These are phyloP conservation scores for Aphanomyces invadans DNA, from an alignment of 352 stramenopile genomes.

Conservation along the genomic window DNA sequence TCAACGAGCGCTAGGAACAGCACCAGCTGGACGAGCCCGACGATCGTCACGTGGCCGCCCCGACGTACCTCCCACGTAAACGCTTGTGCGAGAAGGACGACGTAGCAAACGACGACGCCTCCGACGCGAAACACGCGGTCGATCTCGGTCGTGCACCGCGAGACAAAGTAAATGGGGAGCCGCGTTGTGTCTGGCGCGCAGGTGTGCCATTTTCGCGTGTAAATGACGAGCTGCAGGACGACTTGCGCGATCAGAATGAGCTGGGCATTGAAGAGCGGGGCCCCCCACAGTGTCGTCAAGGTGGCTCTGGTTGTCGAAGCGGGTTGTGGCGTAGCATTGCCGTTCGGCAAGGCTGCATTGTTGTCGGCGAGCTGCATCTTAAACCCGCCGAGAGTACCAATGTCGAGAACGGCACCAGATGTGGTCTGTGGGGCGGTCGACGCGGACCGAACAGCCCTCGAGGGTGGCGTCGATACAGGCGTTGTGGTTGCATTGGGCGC, in stretches of 20 bases:
- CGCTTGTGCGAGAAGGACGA: constrained; percentile 55
- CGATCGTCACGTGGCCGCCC: constrained; percentile 54
- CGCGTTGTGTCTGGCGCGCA: constrained; percentile 61
- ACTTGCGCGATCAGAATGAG: constrained; percentile 78
- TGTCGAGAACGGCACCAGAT: not conserved
- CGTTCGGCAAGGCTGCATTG: not conserved
- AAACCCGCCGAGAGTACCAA: not conserved
- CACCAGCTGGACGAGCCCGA: constrained; percentile 51
- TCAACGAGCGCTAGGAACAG: constrained; percentile 59
- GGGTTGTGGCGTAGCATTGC: constrained; percentile 26
- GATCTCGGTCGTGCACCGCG: constrained; percentile 55
- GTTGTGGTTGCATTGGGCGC: not conserved
- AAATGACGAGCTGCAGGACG: constrained; percentile 81
- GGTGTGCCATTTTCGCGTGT: constrained; percentile 58
- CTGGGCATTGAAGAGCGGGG: constrained; percentile 70
- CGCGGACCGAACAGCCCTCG: too few species aligned
- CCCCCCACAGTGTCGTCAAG: constrained; percentile 62
- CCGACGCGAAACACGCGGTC: constrained; percentile 68
- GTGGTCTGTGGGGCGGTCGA: too few species aligned
- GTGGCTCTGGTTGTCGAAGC: constrained; percentile 30
- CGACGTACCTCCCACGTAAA: constrained; percentile 53
- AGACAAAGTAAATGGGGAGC: constrained; percentile 56
- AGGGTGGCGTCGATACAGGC: not conserved
- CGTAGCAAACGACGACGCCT: constrained; percentile 61
- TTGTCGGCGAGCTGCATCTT: not conserved